A percentile compares a stretch with the other conserved stretches of the same genome.
Evolutionary conservation across 2,329 filamentous ascomycete species (phyloP).

Genomic region (Tricladium varicosporioides): DNA sequence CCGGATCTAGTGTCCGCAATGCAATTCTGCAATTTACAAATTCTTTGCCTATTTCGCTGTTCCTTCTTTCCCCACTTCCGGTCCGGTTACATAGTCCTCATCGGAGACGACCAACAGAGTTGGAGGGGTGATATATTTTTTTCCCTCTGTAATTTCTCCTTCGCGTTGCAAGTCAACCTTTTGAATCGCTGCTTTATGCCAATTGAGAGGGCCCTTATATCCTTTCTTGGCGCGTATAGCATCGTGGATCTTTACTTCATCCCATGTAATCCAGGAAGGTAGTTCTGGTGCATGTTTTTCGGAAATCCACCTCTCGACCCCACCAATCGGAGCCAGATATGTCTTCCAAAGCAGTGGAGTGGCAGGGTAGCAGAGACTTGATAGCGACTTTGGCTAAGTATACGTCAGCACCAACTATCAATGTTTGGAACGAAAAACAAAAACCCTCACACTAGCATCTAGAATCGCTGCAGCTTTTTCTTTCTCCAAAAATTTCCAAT

Average conservation of each 20-base stretch:
- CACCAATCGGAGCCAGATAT: constrained; percentile 3
- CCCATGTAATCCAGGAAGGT: neutral
- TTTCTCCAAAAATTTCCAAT: constrained; percentile 18
- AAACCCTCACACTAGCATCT: neutral
- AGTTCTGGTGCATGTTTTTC: neutral
- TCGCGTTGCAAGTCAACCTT: neutral
- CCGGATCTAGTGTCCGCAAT: constrained; percentile 2
- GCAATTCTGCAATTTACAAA: neutral
- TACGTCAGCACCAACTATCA: neutral
- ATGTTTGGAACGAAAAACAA: neutral
- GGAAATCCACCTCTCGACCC: neutral
- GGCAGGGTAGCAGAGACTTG: neutral
- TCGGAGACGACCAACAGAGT: neutral
- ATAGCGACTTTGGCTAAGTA: neutral
- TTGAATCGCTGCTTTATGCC: constrained; percentile 1
- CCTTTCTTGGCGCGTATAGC: neutral
- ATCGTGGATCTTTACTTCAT: neutral
- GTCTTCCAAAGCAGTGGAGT: neutral
- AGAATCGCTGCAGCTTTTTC: constrained; percentile 11
- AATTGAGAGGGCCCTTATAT: constrained; percentile 1
- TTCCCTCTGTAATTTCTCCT: neutral
- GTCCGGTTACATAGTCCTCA: neutral
- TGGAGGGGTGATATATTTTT: neutral
- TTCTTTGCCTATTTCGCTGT: neutral
- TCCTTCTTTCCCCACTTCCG: neutral